Percentiles rank a stretch among this genome's conserved stretches.
phyloP scores from a whole-genome alignment of 2,329 filamentous ascomycete species.

The Myriosclerotinia duriaeana region DNA sequence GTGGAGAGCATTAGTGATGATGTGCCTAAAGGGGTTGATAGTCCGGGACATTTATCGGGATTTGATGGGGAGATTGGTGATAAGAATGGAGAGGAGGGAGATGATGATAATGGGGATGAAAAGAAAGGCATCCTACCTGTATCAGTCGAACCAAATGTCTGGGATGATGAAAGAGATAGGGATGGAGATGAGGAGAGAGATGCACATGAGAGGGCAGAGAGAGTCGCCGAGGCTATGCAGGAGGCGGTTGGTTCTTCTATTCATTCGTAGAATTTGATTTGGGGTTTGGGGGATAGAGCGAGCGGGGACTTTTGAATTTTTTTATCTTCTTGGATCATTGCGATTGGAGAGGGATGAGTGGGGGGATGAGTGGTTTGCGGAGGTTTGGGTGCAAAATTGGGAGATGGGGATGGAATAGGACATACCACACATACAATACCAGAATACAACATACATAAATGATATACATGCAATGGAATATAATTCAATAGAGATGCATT shows the following conservation, averaged over 20 bases:
- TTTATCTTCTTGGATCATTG: slow-evolving; percentile 1
- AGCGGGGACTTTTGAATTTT: background rate
- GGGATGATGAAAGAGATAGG: background rate
- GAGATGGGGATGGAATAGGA: slow-evolving; percentile 4
- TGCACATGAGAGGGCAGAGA: slow-evolving; percentile 16
- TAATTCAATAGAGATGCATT: background rate
- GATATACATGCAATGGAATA: slow-evolving; percentile 18
- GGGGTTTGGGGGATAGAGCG: background rate
- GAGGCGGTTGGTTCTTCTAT: slow-evolving; percentile 20
- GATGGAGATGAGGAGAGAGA: background rate
- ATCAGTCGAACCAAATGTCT: slow-evolving; percentile 1
- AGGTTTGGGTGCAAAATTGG: background rate
- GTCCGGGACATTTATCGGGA: background rate
- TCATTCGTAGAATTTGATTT: slow-evolving; percentile 10
- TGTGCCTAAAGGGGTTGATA: background rate
- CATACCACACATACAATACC: slow-evolving; percentile 4
- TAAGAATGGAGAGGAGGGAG: background rate
- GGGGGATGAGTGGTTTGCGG: background rate
- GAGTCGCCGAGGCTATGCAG: slow-evolving; percentile 18
- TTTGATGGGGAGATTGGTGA: background rate
- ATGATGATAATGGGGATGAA: background rate
- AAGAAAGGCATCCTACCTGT: background rate
- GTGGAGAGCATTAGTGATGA: background rate
- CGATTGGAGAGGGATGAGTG: background rate
- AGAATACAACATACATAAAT: background rate